Base-by-base conservation (phyloP, 441 rosid species). In the Omphalea diandra region DNA sequence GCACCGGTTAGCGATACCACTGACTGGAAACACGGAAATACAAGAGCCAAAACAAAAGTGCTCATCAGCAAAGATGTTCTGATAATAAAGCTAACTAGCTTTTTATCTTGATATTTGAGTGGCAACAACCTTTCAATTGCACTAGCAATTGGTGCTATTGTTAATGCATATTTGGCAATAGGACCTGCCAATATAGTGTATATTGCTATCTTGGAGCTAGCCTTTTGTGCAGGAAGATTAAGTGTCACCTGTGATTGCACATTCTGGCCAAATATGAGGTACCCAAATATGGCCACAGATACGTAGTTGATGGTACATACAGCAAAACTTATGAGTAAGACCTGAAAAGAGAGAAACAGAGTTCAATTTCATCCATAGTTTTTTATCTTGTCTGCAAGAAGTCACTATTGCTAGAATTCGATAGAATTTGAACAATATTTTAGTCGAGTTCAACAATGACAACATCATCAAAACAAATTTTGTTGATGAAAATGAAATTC, bases 121-220 rank as follows among this genome's bases (percentile, higher is more conserved):
- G 84, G 79, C 46, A 82, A 74, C 46, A 71, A 66, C 8, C 73
- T 71, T 69, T 76, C 74, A 15, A 77, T 60, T 0, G 77, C 70
- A 60, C 63, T 58, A 5, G 72, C 79, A 0, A 80, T 74, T 56
- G 84, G 84, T 35, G 73, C 76, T 7, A 74, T 68, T 65, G 68
- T 76, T 59, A 82, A 60, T 10, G 85, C 80, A 15, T 77, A 84
- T 58, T 82, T 84, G 41, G 85, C 78, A 7, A 78, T 61, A 0
- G 82, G 84, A 52, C 75, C 69, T 3, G 72, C 81, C 20, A 80
- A 56, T 0, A 73, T 74, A 20, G 78, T 81, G 76, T 77, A 80
- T 54, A 81, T 81, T 14, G 82, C 87, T 6, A 84, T 74, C 74
- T 82, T 81, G 12, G 84, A 76, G 24, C 80, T 76, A 10, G 73